Evolutionary conservation across 352 stramenopile species (phyloP).

Genomic region (Achlya hypogyna): DNA sequence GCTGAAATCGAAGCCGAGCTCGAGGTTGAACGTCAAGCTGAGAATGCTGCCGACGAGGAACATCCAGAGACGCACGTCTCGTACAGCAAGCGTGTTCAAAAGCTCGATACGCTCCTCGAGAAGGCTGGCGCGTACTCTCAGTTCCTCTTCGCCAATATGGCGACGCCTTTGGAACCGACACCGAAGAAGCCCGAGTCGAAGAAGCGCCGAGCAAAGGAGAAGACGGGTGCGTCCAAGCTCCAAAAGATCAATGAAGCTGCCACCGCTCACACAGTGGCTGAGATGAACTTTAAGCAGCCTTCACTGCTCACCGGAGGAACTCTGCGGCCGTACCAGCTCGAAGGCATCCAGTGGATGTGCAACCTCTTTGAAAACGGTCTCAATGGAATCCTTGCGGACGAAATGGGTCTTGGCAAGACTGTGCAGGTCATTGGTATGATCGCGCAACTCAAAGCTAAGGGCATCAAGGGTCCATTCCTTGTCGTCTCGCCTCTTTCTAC

Average conservation of each 20-base stretch:
- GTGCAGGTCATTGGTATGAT: constrained; percentile 91
- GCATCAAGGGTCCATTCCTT: constrained; percentile 91
- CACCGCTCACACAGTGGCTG: constrained; percentile 15
- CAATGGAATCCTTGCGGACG: constrained; percentile 85
- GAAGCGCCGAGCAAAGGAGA: constrained; percentile 51
- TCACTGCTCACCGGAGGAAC: constrained; percentile 62
- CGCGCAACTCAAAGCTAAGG: constrained; percentile 85
- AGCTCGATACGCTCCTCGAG: constrained; percentile 80
- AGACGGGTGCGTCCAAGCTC: constrained; percentile 12
- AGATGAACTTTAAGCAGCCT: constrained; percentile 58
- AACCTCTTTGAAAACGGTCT: constrained; percentile 96
- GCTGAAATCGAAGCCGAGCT: constrained; percentile 12
- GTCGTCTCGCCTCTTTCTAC: constrained; percentile 97
- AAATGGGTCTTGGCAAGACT: constrained; percentile 88
- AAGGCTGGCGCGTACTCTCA: constrained; percentile 83
- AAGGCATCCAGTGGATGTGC: constrained; percentile 95
- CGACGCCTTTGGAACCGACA: constrained; percentile 28
- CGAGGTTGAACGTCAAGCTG: neutral
- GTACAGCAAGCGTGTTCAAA: constrained; percentile 24
- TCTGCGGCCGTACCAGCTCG: constrained; percentile 93
- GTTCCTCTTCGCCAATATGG: constrained; percentile 83
- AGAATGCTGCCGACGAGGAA: neutral
- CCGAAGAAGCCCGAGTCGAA: constrained; percentile 23
- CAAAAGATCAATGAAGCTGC: constrained; percentile 20
- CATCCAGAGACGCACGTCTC: neutral